Percentiles rank a stretch among this genome's conserved stretches.
These are phyloP conservation scores for Prunus armeniaca DNA, from an alignment of 306 rosid species.

Conservation along the genomic window DNA sequence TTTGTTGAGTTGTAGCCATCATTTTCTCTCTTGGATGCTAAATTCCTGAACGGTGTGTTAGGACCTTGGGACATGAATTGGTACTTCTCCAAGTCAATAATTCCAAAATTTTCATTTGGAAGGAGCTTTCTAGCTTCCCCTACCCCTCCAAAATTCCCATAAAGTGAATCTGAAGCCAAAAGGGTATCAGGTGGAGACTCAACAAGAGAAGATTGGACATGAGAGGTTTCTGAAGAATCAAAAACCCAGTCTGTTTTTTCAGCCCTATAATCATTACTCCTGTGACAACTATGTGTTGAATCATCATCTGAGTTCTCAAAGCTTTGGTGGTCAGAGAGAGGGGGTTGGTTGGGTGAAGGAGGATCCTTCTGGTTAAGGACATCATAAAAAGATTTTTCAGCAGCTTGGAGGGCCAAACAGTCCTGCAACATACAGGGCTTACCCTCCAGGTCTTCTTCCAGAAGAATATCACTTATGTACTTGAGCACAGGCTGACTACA, in stretches of 20 bases:
- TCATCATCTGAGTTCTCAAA: constrained; percentile 22
- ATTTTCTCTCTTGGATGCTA: constrained; percentile 5
- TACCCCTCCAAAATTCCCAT: constrained; percentile 1
- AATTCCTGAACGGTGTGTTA: not conserved
- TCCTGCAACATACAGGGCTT: constrained; percentile 21
- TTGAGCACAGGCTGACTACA: constrained; percentile 30
- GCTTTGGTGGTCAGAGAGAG: constrained; percentile 11
- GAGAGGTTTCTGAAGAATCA: constrained; percentile 10
- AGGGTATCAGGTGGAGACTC: not conserved
- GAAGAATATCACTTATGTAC: constrained; percentile 30
- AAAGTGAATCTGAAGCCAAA: constrained; percentile 24
- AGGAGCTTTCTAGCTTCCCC: constrained; percentile 21
- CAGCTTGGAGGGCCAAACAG: constrained; percentile 33
- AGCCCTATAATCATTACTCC: constrained; percentile 23
- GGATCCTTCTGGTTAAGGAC: constrained; percentile 30
- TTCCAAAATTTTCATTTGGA: constrained; percentile 13
- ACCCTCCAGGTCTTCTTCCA: constrained; percentile 33
- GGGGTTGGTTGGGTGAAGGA: constrained; percentile 12
- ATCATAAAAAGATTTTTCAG: constrained; percentile 32
- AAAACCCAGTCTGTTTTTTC: constrained; percentile 20
- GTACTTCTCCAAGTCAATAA: constrained; percentile 15
- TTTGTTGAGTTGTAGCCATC: not conserved
- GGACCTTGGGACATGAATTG: not conserved
- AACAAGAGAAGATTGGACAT: too few species aligned
- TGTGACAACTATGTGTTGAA: not conserved